Evolutionary conservation across 2,329 filamentous ascomycete genomes (phyloP).

Genomic region (Cladosporium sp.): DNA sequence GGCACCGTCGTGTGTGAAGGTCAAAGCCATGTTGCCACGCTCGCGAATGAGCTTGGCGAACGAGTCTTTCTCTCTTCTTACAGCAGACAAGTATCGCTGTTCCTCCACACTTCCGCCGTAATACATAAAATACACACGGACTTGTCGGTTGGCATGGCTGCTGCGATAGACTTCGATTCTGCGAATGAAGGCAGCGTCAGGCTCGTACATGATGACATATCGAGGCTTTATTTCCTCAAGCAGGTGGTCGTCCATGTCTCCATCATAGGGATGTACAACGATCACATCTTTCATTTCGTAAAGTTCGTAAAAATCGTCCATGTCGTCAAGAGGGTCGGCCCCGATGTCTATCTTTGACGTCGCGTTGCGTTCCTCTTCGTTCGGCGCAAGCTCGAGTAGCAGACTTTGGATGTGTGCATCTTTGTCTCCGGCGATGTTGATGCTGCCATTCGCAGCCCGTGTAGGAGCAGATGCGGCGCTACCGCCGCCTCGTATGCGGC

Average conservation of each 20-base stretch:
- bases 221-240: constrained; percentile 88
- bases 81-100: constrained; percentile 82
- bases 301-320: constrained; percentile 87
- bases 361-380: constrained; percentile 63
- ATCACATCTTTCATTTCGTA: constrained; percentile 89
- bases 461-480: constrained; percentile 53
- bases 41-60: constrained; percentile 95
- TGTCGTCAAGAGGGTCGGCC: constrained; percentile 77
- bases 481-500: constrained; percentile 77
- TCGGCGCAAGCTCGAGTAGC: constrained; percentile 78
- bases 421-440: constrained; percentile 75
- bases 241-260: constrained; percentile 93
- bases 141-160: constrained; percentile 82
- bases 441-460: constrained; percentile 67
- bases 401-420: constrained; percentile 76
- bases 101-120: constrained; percentile 94
- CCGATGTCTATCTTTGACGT: constrained; percentile 69
- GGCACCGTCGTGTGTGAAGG: constrained; percentile 68
- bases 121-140: constrained; percentile 94
- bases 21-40: constrained; percentile 83
- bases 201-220: constrained; percentile 98
- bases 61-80: constrained; percentile 92
- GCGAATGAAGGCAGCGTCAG: constrained; percentile 88
- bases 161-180: constrained; percentile 93
- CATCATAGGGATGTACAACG: constrained; percentile 88